phyloP scores from a whole-genome alignment of 352 stramenopile genomes.

The Blastocystis sp. region DNA sequence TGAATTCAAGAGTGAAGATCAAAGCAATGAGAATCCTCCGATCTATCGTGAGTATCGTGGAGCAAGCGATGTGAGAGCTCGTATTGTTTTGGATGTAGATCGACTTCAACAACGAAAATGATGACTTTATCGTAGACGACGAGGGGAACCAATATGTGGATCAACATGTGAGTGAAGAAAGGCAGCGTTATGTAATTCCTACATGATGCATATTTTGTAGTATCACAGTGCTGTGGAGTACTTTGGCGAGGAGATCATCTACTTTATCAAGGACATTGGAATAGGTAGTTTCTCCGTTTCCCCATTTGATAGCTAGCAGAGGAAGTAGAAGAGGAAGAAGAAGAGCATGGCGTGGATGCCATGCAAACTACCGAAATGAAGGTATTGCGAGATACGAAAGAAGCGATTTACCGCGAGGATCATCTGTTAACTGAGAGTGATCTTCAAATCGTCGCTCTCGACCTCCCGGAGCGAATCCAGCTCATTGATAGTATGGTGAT shows the following conservation, averaged over 20 bases:
- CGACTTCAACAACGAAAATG: constrained; percentile 31
- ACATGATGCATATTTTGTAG: not conserved
- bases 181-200: not conserved
- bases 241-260: constrained; percentile 42
- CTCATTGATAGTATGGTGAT: not conserved
- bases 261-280: constrained; percentile 39
- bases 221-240: constrained; percentile 31
- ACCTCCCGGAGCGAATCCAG: constrained; percentile 47
- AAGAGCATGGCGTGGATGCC: not conserved
- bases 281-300: not conserved
- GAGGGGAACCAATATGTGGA: constrained; percentile 9
- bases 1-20: not conserved
- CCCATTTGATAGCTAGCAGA: not conserved
- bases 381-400: not conserved
- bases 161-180: constrained; percentile 24
- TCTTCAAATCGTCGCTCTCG: not conserved
- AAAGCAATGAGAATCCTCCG: not conserved
- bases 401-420: constrained; percentile 22
- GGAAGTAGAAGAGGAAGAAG: not conserved
- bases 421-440: constrained; percentile 39
- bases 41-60: not conserved
- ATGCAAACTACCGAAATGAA: not conserved
- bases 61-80: not conserved
- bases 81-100: not conserved
- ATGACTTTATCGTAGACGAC: constrained; percentile 52